Evolutionary conservation across 495 filamentous ascomycete genomes (phyloP).

Genomic region (Penicillium coffeae): DNA sequence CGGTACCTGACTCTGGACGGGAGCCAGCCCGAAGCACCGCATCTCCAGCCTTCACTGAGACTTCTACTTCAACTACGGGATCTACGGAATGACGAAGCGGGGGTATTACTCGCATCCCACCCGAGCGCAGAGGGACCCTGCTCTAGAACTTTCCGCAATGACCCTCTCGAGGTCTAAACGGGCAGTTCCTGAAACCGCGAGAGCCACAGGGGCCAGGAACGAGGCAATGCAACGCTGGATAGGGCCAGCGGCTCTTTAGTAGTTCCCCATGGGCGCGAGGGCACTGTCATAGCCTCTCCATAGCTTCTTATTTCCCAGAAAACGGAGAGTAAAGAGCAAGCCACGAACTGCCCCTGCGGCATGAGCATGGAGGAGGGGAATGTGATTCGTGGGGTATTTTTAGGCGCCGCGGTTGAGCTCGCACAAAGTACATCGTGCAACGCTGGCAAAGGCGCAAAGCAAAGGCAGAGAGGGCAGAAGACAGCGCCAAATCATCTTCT

Average conservation of each 20-base stretch:
- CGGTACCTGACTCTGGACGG: no score
- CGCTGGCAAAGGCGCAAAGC: constrained; percentile 1
- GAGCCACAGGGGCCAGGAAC: not conserved
- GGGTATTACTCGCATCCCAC: no score
- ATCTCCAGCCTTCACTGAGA: no score
- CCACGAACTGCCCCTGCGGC: no score
- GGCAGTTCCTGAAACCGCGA: not conserved
- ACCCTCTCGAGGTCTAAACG: not conserved
- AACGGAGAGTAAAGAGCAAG: no score
- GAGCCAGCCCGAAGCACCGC: no score
- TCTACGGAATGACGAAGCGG: no score
- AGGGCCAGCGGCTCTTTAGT: not conserved
- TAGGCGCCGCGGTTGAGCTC: constrained; percentile 7
- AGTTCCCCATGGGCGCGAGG: not conserved
- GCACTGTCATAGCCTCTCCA: not conserved
- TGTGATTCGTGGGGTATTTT: constrained; percentile 14
- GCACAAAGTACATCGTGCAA: constrained; percentile 11
- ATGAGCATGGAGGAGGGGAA: no score
- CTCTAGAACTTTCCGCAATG: no score
- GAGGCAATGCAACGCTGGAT: not conserved
- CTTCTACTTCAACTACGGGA: no score
- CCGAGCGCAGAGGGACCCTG: no score
- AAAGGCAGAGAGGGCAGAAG: not conserved
- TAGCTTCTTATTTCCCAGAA: no score
- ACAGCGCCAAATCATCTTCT: not conserved